Evolutionary conservation across 192 early-diverging fungal species (phyloP), one percentile per base, ranked within the genome.

Genomic region (Spizellomyces punctatus): DNA sequence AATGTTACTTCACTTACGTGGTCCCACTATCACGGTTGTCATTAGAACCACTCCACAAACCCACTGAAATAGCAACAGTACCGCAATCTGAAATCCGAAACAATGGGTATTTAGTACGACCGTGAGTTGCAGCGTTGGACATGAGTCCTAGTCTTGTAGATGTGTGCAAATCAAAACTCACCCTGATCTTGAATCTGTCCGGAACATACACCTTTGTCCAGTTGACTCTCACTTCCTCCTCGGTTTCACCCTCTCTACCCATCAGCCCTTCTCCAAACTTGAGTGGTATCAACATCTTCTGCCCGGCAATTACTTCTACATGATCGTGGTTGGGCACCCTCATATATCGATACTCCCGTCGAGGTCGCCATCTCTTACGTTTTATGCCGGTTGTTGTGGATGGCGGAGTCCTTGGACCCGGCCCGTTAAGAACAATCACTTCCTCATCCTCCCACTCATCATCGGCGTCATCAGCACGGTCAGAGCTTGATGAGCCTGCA

Each of bases 141-240:
- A 61, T 1, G 0, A 61, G 10, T 17, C 17, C 59, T 21, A 58
- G n/a, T 45, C 22, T 17, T n/a, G n/a, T n/a, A 45, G 6, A 36
- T 2, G 27, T 36, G 27, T 36, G 0, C 27, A 36, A 36, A 36
- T 36, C 27, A 36, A 36, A 36, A 64, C 71, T 42, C 54, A 93
- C 75, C 60, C 94, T 73, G 4, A 59, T 64, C 72, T 85, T 80
- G 50, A 93, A 91, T 36, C 81, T 71, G 6, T 89, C 85, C 46
- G 97, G 96, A 19, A 90, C 84, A 79, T 95, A 95, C 4, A 99
- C 90, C 36, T 94, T 79, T 0, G 82, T 89, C 67, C 95, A 94
- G 52, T 91, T 88, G 8, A 60, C 42, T 41, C 46, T 7, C 7
- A 85, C 78, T 44, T 88, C 85, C 12, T 88, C 86, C 45, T 72